Base-by-base conservation (phyloP, 1,284 basidiomycete genomes). In the Agroathelia rolfsii region DNA sequence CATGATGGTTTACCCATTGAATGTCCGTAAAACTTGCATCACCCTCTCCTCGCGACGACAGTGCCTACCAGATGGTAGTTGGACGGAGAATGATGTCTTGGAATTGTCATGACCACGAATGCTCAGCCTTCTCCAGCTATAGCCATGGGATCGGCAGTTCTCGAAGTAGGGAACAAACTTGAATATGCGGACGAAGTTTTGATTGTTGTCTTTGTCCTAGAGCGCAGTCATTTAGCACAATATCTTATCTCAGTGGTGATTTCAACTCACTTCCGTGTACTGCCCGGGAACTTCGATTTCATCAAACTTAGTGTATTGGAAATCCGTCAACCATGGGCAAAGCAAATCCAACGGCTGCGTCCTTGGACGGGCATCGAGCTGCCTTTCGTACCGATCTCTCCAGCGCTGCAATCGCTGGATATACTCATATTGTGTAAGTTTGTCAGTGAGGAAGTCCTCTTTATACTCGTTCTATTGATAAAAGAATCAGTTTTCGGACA, bases 241-340 rank as follows among this genome's bases (percentile, higher is more conserved):
- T 29, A 21, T 34, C 34, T 15, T 12, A 16, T 34, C 27, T 21
- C 24, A 11, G 20, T 5, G 30, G 20, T 27, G 18, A n/a, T 15
- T 10, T 21, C 33, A 1, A 31, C 69, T 44, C 39, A 86, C 89
- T 72, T 94, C 87, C 1, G 93, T 84, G 50, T 99, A 99, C 58
- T 99, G 95, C 6, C 95, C 95, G 13, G 95, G 95, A 35, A 99
- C 79, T 55, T 99, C 95, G 32, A 99, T 89, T 45, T 98, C 95
- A 48, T 98, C 95, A 37, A 96, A 93, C 56, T 94, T 96, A 51
- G 82, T 82, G 56, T 96, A 93, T 49, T 98, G 94, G 68, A 98
- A 99, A 56, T 98, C 94, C 8, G 89, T 87, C 42, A 98, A 66
- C 61, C 92, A 97, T 58, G 95, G 92, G 44, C 88, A 93, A 29